Evolutionary conservation across 192 early-diverging fungal species (phyloP).

Genomic region (Phycomyces blakesleeanus): DNA sequence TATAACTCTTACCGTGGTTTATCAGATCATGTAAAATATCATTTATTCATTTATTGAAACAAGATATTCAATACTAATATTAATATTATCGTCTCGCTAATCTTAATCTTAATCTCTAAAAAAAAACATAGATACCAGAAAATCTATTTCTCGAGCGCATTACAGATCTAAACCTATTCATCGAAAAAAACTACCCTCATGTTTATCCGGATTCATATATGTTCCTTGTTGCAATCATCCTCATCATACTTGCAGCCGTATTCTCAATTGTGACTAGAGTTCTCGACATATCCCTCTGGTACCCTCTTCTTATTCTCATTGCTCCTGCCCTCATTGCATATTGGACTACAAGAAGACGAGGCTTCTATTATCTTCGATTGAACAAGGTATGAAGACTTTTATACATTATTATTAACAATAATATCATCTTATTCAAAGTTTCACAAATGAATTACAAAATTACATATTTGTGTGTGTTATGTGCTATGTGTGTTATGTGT

Average conservation of each 20-base stretch:
- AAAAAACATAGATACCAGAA: background rate
- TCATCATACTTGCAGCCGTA: constrained; percentile 16
- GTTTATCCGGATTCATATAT: constrained; percentile 9
- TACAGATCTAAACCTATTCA: background rate
- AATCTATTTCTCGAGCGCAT: background rate
- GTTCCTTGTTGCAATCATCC: constrained; percentile 6
- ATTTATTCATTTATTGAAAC: too few relatives aligned
- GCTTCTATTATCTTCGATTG: background rate
- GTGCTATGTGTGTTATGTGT: too few relatives aligned
- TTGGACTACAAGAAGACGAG: constrained; percentile 8
- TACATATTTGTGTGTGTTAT: too few relatives aligned
- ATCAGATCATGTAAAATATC: too few relatives aligned
- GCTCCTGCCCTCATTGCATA: constrained; percentile 11
- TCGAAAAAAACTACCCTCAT: constrained; percentile 11
- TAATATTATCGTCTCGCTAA: too few relatives aligned
- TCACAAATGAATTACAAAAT: background rate
- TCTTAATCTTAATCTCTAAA: too few relatives aligned
- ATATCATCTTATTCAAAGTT: too few relatives aligned
- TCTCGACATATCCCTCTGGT: constrained; percentile 16
- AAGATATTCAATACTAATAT: too few relatives aligned
- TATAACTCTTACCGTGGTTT: too few relatives aligned
- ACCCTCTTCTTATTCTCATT: constrained; percentile 16
- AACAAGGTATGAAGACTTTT: constrained; percentile 1
- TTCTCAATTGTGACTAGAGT: constrained; percentile 19
- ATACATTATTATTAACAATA: background rate